phyloP scores from a whole-genome alignment of 139 green algal species.

The Diplosphaera chodatii region DNA sequence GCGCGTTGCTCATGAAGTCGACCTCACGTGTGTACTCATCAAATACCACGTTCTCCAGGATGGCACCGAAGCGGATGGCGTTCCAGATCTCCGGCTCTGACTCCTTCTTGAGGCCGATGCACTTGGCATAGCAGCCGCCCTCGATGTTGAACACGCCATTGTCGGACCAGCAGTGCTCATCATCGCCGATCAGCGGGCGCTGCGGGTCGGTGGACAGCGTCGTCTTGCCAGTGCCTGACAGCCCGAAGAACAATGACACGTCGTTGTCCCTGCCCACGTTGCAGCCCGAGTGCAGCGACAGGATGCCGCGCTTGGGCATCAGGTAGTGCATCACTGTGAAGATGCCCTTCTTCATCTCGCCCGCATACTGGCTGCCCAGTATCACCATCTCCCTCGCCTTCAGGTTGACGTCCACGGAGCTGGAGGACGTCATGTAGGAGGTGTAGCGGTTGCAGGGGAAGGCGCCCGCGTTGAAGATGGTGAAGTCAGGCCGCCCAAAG shows the following conservation, averaged over 20 bases:
- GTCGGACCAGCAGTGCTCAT: conserved; percentile 90
- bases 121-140: conserved; percentile 95
- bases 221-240: conserved; percentile 79
- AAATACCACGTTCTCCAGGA: conserved; percentile 95
- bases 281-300: conserved; percentile 87
- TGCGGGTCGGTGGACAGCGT: conserved; percentile 69
- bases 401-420: conserved; percentile 79
- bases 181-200: conserved; percentile 84
- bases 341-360: conserved; percentile 94
- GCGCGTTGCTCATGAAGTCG: conserved; percentile 52
- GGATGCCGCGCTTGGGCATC: conserved; percentile 74
- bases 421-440: conserved; percentile 85
- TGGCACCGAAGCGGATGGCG: conserved; percentile 81
- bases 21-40: conserved; percentile 54
- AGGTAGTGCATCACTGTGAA: conserved; percentile 86
- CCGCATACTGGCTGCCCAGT: conserved; percentile 86
- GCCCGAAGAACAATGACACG: conserved; percentile 79
- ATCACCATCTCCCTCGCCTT: conserved; percentile 48
- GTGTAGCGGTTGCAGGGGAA: conserved; percentile 84
- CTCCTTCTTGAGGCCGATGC: conserved; percentile 68
- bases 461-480: conserved; percentile 89
- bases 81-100: conserved; percentile 87
- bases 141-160: conserved; percentile 92
- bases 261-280: conserved; percentile 71
- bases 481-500: conserved; percentile 88